Conservation (phyloP, 163 green algal genomes). For the Coccomyxa subellipsoidea region DNA sequence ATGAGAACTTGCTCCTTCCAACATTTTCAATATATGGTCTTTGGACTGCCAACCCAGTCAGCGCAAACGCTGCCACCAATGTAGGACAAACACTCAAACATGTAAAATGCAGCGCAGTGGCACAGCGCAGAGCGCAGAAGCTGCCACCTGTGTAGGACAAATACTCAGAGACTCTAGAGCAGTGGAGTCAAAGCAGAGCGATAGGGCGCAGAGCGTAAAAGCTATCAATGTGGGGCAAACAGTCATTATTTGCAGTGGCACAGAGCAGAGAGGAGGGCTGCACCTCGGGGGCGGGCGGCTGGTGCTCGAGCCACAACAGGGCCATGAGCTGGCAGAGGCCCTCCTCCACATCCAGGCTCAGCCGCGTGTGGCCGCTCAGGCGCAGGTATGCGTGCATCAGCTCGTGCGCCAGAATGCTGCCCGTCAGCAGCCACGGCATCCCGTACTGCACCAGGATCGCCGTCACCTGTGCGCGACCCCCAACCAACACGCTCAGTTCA, state of each 20-base stretch:
- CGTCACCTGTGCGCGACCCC: conserved; percentile 53
- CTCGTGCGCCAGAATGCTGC: conserved; percentile 84
- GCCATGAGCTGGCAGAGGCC: conserved; percentile 81
- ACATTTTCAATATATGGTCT: neutral
- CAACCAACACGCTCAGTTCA: neutral
- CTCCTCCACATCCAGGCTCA: conserved; percentile 58
- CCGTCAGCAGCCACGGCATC: conserved; percentile 77
- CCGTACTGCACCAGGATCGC: conserved; percentile 86
- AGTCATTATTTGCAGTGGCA: no score
- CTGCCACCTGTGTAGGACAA: no score
- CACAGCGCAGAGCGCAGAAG: no score
- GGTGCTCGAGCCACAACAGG: conserved; percentile 41
- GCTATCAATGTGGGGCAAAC: neutral
- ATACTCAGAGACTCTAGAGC: no score
- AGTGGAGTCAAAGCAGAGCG: no score
- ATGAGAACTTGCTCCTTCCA: neutral
- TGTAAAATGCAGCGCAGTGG: no score
- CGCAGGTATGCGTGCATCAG: conserved; percentile 86
- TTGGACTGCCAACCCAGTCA: no score
- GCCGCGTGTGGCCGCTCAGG: conserved; percentile 54
- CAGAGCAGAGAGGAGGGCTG: neutral
- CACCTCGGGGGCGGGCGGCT: conserved; percentile 7
- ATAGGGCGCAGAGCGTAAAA: no score
- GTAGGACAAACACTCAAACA: no score
- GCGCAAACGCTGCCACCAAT: no score